Evolutionary conservation across 495 filamentous ascomycete species (phyloP).

Genomic region (Daldinia vernicosa): DNA sequence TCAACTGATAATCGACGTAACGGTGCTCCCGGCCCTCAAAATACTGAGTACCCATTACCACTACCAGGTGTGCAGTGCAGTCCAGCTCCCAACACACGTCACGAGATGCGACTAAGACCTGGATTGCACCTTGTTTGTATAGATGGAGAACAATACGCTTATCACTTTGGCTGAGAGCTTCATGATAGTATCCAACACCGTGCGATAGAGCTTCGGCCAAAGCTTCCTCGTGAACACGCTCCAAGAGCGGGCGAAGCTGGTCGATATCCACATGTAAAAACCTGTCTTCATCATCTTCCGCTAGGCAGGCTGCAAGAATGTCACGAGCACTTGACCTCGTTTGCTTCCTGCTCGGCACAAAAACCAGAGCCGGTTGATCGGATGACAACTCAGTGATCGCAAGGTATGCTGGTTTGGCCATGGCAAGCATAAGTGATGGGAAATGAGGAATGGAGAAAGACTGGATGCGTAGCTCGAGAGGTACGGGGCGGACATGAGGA

Average conservation of each 20-base stretch:
- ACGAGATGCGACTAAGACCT: conserved; percentile 90
- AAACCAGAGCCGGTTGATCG: conserved; percentile 88
- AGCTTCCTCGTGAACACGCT: conserved; percentile 82
- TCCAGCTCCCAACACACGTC: conserved; percentile 98
- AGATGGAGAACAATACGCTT: conserved; percentile 93
- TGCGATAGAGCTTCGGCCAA: conserved; percentile 92
- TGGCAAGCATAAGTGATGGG: conserved; percentile 96
- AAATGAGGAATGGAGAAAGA: conserved; percentile 96
- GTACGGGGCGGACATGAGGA: conserved; percentile 84
- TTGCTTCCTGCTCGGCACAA: conserved; percentile 93
- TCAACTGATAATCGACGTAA: conserved; percentile 96
- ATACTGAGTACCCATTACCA: conserved; percentile 99
- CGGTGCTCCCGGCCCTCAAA: conserved; percentile 97
- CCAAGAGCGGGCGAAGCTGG: conserved; percentile 82
- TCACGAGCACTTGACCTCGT: conserved; percentile 89
- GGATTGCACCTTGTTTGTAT: conserved; percentile 90
- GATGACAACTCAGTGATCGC: conserved; percentile 84
- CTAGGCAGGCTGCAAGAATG: conserved; percentile 80
- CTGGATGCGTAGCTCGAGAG: conserved; percentile 93
- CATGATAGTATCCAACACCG: conserved; percentile 97
- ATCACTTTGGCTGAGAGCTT: conserved; percentile 86
- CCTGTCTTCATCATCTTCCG: conserved; percentile 91
- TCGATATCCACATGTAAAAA: conserved; percentile 85
- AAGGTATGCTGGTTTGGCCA: conserved; percentile 92
- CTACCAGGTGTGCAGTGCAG: conserved; percentile 84